Base-by-base conservation (phyloP, 1,139 yeast species). In the Kazachstania sp. region DNA sequence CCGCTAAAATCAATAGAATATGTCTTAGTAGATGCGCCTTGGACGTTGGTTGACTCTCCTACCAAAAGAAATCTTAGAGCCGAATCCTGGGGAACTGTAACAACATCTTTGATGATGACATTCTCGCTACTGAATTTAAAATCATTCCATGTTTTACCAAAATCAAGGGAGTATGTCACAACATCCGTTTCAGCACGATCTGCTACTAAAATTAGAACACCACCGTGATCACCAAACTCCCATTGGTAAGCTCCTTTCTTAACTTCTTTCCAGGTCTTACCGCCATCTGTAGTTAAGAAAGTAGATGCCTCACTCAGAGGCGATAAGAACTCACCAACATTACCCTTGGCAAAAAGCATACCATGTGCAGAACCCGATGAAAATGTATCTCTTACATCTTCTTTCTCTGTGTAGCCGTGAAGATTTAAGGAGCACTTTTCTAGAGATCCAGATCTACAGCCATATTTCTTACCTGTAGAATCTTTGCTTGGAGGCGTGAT, bases 221-320 rank as follows among this genome's bases (percentile, higher is more conserved):
- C 81, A 7, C 99, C 98, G 55, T 88, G 83, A 63, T 94, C 98
- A 50, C 97, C 98, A 65, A 74, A 92, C 64, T 90, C 97, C 97
- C 97, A 94, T 78, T 84, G 84, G 59, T 77, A 76, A 0, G 78
- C 75, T 1, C 95, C 95, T 52, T 83, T 77, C 46, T 69, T 74
- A 28, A 88, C 70, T 65, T 87, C 95, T 48, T 66, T 78, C 98
- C 98, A 92, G 2, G 90, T 75, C 3, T 81, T 67, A 41, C 99
- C 99, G 2, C 95, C 98, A 67, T 94, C 97, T 5, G 74, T 71
- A 13, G 95, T 81, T 52, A 92, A 67, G 56, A 79, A 92, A 0
- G 96, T 86, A 2, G 85, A 71, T 0, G 83, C 74, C 32, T 79
- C 75, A 11, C 75, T 73, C 38, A 69, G 62, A 1, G 79, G 64